These are phyloP conservation scores for Schizonepeta tenuifolia DNA, from an alignment of 257 asterid genomes.

Conservation along the genomic window DNA sequence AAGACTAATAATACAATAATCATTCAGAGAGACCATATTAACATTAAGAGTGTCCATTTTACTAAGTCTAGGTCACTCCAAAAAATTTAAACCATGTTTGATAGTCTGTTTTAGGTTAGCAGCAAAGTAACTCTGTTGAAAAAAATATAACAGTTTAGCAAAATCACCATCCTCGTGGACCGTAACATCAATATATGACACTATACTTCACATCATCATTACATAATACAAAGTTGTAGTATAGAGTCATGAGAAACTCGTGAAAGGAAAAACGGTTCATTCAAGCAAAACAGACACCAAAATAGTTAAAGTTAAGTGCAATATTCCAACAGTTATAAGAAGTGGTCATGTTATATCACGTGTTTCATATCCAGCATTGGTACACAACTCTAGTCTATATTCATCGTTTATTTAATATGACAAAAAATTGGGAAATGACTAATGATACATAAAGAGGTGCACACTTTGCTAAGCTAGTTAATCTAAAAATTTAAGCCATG, in stretches of 20 bases:
- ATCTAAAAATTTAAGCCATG: not conserved
- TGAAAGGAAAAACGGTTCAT: not conserved
- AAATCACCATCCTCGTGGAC: conserved; percentile 8
- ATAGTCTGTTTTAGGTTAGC: not conserved
- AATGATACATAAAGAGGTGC: not conserved
- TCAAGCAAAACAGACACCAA: not conserved
- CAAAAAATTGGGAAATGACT: not conserved
- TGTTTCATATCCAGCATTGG: not conserved
- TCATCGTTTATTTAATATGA: not conserved
- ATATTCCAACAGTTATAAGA: not conserved
- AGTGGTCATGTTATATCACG: conserved; percentile 9
- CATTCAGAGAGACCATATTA: not conserved
- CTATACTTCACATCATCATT: not conserved
- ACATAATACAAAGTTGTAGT: not conserved
- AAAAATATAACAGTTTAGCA: not conserved
- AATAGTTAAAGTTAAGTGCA: not conserved
- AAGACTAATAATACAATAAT: not conserved
- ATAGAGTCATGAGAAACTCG: not conserved
- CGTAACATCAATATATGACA: not conserved
- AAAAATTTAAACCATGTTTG: not conserved
- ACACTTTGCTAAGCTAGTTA: not conserved
- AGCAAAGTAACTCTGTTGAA: not conserved
- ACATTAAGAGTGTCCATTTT: not conserved
- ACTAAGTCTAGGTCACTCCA: not conserved
- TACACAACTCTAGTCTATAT: not conserved